Conservation (phyloP, 192 early-diverging fungal genomes). For the Coemansia sp. region DNA sequence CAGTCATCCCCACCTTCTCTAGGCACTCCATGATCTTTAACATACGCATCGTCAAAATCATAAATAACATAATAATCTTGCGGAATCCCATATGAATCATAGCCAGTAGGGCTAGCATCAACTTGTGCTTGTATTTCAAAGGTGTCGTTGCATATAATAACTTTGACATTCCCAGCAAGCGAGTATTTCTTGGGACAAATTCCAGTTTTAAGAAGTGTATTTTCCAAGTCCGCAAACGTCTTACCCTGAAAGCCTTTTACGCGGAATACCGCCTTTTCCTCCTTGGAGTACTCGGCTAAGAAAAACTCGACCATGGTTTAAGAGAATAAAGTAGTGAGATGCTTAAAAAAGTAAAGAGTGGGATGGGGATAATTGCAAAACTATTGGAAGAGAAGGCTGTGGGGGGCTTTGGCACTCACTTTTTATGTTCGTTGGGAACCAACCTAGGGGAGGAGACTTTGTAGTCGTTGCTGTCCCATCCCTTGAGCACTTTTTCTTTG, state of each 20-base stretch:
- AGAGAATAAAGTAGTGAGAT: background rate
- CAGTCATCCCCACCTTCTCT: no score
- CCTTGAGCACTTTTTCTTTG: background rate
- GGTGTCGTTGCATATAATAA: background rate
- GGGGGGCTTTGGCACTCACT: background rate
- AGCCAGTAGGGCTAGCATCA: background rate
- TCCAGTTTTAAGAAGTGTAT: background rate
- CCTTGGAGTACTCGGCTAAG: background rate
- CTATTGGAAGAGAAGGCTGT: background rate
- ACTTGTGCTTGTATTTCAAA: background rate
- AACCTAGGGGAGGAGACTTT: background rate
- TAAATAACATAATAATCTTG: background rate
- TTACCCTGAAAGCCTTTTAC: background rate
- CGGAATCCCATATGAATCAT: background rate
- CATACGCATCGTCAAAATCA: background rate
- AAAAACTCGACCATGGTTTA: background rate
- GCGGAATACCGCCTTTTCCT: background rate
- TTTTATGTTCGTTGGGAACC: background rate
- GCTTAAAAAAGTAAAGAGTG: background rate
- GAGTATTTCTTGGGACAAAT: background rate
- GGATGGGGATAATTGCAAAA: background rate
- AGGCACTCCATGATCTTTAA: background rate
- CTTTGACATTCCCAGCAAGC: no score
- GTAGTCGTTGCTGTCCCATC: background rate
- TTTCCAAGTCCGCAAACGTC: background rate